phyloP scores from a whole-genome alignment of 2,329 filamentous ascomycete genomes.

The Meredithiella fracta region DNA sequence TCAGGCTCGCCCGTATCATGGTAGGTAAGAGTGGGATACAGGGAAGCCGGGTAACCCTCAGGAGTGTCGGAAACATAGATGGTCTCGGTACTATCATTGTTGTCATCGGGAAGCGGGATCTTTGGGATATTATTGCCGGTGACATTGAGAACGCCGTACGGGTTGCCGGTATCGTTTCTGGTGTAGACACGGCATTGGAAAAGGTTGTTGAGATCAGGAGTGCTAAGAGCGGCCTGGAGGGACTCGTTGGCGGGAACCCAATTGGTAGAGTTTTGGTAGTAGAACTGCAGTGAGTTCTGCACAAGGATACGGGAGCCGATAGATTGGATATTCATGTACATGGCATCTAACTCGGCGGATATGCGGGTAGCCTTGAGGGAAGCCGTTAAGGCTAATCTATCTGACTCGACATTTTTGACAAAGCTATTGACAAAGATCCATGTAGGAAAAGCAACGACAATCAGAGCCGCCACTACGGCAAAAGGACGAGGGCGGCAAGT shows the following conservation, averaged over 20 bases:
- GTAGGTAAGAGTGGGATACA: conserved; percentile 72
- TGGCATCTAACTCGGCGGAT: conserved; percentile 58
- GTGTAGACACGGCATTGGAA: conserved; percentile 62
- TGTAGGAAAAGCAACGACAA: conserved; percentile 65
- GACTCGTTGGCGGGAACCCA: conserved; percentile 49
- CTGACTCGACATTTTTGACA: conserved; percentile 35
- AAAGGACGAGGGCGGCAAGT: conserved; percentile 65
- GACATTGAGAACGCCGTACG: conserved; percentile 44
- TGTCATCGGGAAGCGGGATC: conserved; percentile 44
- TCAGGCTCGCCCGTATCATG: conserved; percentile 27
- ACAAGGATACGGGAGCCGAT: conserved; percentile 51
- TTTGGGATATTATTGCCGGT: conserved; percentile 34
- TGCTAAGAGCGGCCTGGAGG: conserved; percentile 51
- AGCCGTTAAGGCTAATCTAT: conserved; percentile 58
- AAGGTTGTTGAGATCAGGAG: conserved; percentile 39
- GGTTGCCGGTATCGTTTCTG: conserved; percentile 42
- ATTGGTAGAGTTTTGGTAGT: conserved; percentile 43
- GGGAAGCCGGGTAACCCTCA: conserved; percentile 50
- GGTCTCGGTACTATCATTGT: conserved; percentile 35
- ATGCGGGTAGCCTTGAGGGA: conserved; percentile 76
- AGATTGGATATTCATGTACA: conserved; percentile 57
- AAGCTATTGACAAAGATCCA: conserved; percentile 42
- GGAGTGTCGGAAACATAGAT: conserved; percentile 44
- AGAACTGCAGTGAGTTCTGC: conserved; percentile 34
- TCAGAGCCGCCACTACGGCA: conserved; percentile 56